Conservation (phyloP, 129 eudicot species). For the Deinandra increscens region DNA sequence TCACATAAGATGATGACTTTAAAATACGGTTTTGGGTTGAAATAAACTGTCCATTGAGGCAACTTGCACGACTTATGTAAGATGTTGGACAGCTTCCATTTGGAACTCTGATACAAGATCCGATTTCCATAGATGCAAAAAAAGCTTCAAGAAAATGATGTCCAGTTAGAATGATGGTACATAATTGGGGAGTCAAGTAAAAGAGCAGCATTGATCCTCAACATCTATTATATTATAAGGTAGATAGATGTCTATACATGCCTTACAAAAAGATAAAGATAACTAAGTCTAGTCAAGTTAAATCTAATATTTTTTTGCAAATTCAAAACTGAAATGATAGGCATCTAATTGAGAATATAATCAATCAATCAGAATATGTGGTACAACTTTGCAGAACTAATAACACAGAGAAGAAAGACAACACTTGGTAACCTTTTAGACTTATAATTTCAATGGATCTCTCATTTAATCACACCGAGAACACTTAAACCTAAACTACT, state of each 20-base stretch:
- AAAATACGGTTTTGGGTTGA: not conserved
- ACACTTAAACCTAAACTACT: not conserved
- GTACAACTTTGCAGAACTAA: too few species aligned
- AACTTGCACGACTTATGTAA: constrained; percentile 30
- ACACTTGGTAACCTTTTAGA: too few species aligned
- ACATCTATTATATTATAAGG: not conserved
- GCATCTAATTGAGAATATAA: not conserved
- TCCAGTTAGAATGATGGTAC: constrained; percentile 10
- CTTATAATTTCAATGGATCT: not conserved
- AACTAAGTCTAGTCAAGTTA: not conserved
- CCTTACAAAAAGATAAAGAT: too few species aligned
- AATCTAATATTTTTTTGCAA: not conserved
- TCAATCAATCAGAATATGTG: not conserved
- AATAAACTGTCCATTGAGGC: constrained; percentile 11
- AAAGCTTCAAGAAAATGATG: constrained; percentile 27
- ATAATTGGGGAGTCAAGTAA: not conserved
- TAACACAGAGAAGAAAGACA: too few species aligned
- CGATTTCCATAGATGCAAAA: constrained; percentile 43
- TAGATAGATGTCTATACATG: not conserved
- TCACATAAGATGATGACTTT: constrained; percentile 16
- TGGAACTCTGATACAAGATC: constrained; percentile 36
- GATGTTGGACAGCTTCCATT: constrained; percentile 22
- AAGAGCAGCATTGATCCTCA: not conserved
- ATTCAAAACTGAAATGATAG: not conserved
- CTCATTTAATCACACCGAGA: not conserved